phyloP scores from a whole-genome alignment of 2,329 filamentous ascomycete species.

The Colletotrichum musae region DNA sequence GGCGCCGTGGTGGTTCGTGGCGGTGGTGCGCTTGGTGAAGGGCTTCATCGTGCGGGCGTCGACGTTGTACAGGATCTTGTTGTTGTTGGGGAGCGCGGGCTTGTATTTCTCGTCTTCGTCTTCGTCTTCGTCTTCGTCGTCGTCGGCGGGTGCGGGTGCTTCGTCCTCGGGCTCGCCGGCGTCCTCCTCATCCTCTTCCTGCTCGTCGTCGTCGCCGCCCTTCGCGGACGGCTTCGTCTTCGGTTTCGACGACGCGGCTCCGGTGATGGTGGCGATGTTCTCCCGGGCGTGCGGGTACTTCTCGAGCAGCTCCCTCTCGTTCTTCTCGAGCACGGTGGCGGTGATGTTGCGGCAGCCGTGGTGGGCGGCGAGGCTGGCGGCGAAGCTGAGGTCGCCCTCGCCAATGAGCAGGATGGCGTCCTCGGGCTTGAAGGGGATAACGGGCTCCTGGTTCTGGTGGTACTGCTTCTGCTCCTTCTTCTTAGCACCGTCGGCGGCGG shows the following conservation, averaged over 20 bases:
- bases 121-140: constrained; percentile 7
- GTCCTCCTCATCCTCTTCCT: not conserved
- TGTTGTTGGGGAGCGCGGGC: constrained; percentile 46
- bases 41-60: constrained; percentile 77
- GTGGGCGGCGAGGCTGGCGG: constrained; percentile 74
- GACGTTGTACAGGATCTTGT: constrained; percentile 70
- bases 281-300: constrained; percentile 82
- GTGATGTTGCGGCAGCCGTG: constrained; percentile 77
- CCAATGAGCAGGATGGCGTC: constrained; percentile 83
- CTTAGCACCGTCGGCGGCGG: constrained; percentile 26
- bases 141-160: constrained; percentile 9
- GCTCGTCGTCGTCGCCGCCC: not conserved
- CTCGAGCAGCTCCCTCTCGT: constrained; percentile 67
- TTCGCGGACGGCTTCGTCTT: constrained; percentile 16
- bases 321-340: constrained; percentile 78
- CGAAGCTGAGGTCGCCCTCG: constrained; percentile 87
- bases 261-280: constrained; percentile 68
- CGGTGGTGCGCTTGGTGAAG: constrained; percentile 51
- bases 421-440: constrained; percentile 76
- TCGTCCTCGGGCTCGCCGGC: constrained; percentile 13
- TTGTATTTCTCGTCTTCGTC: constrained; percentile 31
- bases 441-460: constrained; percentile 58
- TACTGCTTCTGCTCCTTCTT: constrained; percentile 44
- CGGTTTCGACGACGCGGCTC: constrained; percentile 12
- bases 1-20: constrained; percentile 43